A percentile compares a stretch with the other conserved stretches of the same genome.
These are phyloP conservation scores for Pythium aphanidermatum DNA, from an alignment of 352 stramenopile genomes.

Conservation along the genomic window DNA sequence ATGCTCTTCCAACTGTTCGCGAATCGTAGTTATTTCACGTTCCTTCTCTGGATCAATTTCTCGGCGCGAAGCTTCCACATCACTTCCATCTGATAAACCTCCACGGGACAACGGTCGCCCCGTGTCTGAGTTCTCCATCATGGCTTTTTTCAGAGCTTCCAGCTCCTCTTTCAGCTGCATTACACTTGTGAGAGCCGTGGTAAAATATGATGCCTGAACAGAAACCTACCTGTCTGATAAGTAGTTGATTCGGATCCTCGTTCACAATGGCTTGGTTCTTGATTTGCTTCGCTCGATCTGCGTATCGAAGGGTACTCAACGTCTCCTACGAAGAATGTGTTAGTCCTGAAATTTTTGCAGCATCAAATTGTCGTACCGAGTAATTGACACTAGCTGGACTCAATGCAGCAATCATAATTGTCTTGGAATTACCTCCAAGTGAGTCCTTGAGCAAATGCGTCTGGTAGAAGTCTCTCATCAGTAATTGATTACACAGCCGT, in stretches of 20 bases:
- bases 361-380: conserved; percentile 28
- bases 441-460: conserved; percentile 85
- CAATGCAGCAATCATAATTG: conserved; percentile 88
- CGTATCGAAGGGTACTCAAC: conserved; percentile 87
- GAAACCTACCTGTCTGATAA: conserved; percentile 62
- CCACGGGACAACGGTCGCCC: conserved; percentile 46
- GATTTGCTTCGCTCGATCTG: conserved; percentile 89
- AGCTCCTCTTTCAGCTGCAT: conserved; percentile 76
- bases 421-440: conserved; percentile 86
- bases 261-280: conserved; percentile 92
- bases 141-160: conserved; percentile 54
- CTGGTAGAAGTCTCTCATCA: conserved; percentile 12
- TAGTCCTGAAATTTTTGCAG: no score
- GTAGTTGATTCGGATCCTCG: conserved; percentile 85
- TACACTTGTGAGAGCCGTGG: neutral
- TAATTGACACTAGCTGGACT: conserved; percentile 87
- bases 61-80: neutral
- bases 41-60: conserved; percentile 42
- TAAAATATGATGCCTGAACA: neutral
- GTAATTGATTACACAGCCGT: neutral
- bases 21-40: conserved; percentile 48
- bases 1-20: conserved; percentile 74
- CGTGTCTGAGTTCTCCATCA: conserved; percentile 55
- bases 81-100: conserved; percentile 16
- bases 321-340: conserved; percentile 72